Evolutionary conservation across 169 alveolate species (phyloP).

Genomic region (Plasmodium vivax): DNA sequence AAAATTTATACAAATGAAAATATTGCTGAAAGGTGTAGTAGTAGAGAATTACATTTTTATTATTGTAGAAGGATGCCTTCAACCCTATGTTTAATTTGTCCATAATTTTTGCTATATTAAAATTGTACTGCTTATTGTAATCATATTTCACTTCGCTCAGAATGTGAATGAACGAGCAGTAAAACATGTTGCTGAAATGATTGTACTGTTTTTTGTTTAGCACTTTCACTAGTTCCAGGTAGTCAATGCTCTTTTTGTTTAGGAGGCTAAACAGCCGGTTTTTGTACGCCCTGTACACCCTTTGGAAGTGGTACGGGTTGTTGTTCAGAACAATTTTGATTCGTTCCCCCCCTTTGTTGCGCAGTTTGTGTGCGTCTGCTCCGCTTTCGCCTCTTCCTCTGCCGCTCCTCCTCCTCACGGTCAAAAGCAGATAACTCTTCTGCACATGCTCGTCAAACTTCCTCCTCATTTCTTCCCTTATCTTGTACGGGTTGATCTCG

Average conservation of each 20-base stretch:
- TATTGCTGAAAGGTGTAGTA: slow-evolving; percentile 57
- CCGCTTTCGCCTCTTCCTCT: not conserved
- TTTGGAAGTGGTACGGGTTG: slow-evolving; percentile 40
- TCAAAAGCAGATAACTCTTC: slow-evolving; percentile 11
- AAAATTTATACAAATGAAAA: slow-evolving; percentile 50
- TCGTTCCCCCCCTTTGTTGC: not conserved
- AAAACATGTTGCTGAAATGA: slow-evolving; percentile 63
- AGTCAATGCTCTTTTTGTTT: slow-evolving; percentile 40
- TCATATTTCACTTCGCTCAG: slow-evolving; percentile 68
- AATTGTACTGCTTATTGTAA: slow-evolving; percentile 44
- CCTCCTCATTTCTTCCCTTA: slow-evolving; percentile 15
- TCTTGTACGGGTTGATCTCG: slow-evolving; percentile 29
- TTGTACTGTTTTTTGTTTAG: slow-evolving; percentile 22
- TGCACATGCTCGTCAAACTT: not conserved
- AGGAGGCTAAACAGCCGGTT: slow-evolving; percentile 5
- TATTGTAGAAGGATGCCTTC: slow-evolving; percentile 71
- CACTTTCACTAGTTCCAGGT: slow-evolving; percentile 27
- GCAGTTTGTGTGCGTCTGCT: not conserved
- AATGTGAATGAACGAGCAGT: slow-evolving; percentile 21
- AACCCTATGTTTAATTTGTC: slow-evolving; percentile 69
- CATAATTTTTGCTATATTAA: slow-evolving; percentile 43
- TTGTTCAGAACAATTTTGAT: slow-evolving; percentile 24
- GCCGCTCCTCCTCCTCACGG: not conserved
- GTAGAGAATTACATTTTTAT: slow-evolving; percentile 51
- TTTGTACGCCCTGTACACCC: slow-evolving; percentile 12